Percentiles rank a stretch among this genome's conserved stretches.
phyloP scores from a whole-genome alignment of 768 basidiomycete species.

The Daedaleopsis nitida region DNA sequence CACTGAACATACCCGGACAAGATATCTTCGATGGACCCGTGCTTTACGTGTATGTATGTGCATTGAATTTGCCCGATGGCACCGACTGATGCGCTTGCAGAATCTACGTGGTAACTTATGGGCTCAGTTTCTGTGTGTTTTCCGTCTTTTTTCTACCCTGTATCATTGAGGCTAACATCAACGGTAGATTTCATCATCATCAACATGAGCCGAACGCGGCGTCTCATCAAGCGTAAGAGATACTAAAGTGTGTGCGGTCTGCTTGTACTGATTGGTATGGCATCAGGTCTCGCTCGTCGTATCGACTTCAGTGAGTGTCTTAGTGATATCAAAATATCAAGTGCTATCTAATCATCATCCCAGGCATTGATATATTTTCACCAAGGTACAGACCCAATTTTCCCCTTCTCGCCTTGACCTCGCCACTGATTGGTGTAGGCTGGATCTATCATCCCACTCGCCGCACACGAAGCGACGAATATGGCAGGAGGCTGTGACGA shows the following conservation, averaged over 20 bases:
- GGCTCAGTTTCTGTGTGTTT: slow-evolving; percentile 60
- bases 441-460: slow-evolving; percentile 59
- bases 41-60: slow-evolving; percentile 57
- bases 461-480: slow-evolving; percentile 69
- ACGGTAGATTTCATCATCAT: slow-evolving; percentile 66
- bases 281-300: slow-evolving; percentile 55
- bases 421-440: slow-evolving; percentile 35
- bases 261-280: not conserved
- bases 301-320: slow-evolving; percentile 73
- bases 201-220: slow-evolving; percentile 50
- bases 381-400: slow-evolving; percentile 50
- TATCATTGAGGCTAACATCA: slow-evolving; percentile 14
- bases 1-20: slow-evolving; percentile 56
- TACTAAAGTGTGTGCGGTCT: not conserved
- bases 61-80: not conserved
- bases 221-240: slow-evolving; percentile 62
- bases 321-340: not conserved
- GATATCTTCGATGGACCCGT: slow-evolving; percentile 61
- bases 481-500: slow-evolving; percentile 77
- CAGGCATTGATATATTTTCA: slow-evolving; percentile 81
- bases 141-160: not conserved
- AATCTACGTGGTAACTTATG: slow-evolving; percentile 62
- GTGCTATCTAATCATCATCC: not conserved
- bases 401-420: not conserved
- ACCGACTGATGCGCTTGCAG: slow-evolving; percentile 28